A percentile compares a stretch with the other conserved stretches of the same genome.
Evolutionary conservation across 352 stramenopile genomes (phyloP).

Genomic region (Thalassiosira livingstoniorum): DNA sequence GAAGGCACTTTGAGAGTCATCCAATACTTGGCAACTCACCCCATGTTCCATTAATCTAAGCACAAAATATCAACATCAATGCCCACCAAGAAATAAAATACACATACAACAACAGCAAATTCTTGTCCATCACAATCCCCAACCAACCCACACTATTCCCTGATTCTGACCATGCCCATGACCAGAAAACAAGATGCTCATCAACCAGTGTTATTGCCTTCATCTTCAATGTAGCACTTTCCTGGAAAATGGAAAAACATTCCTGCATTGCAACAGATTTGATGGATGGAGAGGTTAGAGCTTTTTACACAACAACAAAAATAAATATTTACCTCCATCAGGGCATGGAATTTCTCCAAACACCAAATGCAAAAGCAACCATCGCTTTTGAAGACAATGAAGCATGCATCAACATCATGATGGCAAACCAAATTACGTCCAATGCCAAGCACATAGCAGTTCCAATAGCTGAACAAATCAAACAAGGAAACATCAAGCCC

Average conservation of each 20-base stretch:
- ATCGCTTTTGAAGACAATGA: constrained; percentile 29
- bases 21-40: constrained; percentile 9
- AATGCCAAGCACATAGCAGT: constrained; percentile 27
- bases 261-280: constrained; percentile 24
- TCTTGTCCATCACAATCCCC: constrained; percentile 1
- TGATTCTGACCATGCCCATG: not conserved
- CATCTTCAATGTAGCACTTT: constrained; percentile 12
- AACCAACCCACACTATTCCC: not conserved
- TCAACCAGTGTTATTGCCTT: not conserved
- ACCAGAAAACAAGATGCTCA: not conserved
- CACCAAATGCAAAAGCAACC: not conserved
- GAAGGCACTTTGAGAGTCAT: not conserved
- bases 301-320: constrained; percentile 14
- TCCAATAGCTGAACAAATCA: constrained; percentile 22
- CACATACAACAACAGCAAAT: constrained; percentile 6
- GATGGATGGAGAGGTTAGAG: constrained; percentile 25
- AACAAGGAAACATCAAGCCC: no score
- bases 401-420: constrained; percentile 29
- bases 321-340: constrained; percentile 1
- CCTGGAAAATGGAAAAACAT: constrained; percentile 10
- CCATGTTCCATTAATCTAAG: constrained; percentile 14
- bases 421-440: constrained; percentile 10
- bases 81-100: not conserved
- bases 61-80: not conserved
- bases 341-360: not conserved